A percentile compares a stretch with the other conserved stretches of the same genome.
Conservation (phyloP, 1,284 basidiomycete genomes). For the Papiliotrema laurentii region DNA sequence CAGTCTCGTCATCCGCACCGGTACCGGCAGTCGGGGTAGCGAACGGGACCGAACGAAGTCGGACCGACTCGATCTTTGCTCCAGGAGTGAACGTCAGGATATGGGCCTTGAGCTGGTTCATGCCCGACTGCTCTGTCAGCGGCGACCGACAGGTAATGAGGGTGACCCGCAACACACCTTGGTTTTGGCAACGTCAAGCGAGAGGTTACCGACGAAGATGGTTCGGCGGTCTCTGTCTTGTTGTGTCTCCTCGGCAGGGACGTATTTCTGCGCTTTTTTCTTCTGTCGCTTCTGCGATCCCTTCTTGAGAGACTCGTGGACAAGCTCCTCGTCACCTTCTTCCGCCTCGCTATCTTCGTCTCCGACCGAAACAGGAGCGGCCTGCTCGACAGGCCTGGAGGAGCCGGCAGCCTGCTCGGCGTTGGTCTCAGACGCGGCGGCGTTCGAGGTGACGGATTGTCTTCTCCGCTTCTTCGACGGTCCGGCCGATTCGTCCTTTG, state of each 20-base stretch:
- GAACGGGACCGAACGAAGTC: conserved; percentile 86
- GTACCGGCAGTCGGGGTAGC: conserved; percentile 59
- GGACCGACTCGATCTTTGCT: conserved; percentile 79
- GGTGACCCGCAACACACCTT: conserved; percentile 54
- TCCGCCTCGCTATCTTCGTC: conserved; percentile 23
- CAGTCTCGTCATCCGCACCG: conserved; percentile 36
- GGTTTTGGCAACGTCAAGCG: conserved; percentile 67
- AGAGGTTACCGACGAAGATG: conserved; percentile 89
- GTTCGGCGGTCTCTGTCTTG: conserved; percentile 73
- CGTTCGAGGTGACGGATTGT: no score
- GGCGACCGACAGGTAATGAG: conserved; percentile 16
- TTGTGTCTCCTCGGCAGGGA: conserved; percentile 63
- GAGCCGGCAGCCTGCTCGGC: no score
- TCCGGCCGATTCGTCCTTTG: conserved; percentile 12
- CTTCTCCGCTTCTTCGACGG: conserved; percentile 17
- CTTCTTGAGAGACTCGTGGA: conserved; percentile 46
- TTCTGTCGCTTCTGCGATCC: conserved; percentile 21
- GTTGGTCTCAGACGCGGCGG: no score
- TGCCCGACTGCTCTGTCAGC: conserved; percentile 44
- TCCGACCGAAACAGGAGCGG: no score
- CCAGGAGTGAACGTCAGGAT: conserved; percentile 63
- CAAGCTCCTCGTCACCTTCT: conserved; percentile 14
- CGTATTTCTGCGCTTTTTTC: conserved; percentile 40
- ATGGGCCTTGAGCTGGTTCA: conserved; percentile 67
- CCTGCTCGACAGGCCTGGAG: no score